Conservation (phyloP, 2,329 filamentous ascomycete genomes). For the Arthroderma sp. region DNA sequence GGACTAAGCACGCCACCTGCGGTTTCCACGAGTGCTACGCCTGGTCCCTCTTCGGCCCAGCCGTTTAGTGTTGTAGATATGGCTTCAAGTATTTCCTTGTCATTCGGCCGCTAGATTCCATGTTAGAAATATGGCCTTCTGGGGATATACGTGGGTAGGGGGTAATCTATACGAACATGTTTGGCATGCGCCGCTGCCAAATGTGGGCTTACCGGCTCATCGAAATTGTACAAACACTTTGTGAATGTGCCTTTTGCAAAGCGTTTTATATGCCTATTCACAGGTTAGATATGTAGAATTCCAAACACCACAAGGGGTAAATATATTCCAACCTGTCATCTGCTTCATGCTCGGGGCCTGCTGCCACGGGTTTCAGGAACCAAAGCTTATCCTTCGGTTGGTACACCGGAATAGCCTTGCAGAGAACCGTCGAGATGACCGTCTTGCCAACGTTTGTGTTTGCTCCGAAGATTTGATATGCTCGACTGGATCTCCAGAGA, state of each 20-base stretch:
- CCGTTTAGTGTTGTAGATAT: constrained; percentile 33
- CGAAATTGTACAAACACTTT: constrained; percentile 56
- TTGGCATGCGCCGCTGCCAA: constrained; percentile 42
- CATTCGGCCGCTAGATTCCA: constrained; percentile 7
- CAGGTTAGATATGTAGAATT: constrained; percentile 5
- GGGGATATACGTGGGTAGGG: no score
- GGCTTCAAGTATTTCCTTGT: constrained; percentile 39
- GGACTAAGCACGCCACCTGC: constrained; percentile 74
- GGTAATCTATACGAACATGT: no score
- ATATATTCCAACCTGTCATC: constrained; percentile 47
- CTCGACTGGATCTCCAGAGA: constrained; percentile 54
- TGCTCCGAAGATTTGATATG: constrained; percentile 66
- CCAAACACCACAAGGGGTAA: constrained; percentile 2
- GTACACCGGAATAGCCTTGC: constrained; percentile 43
- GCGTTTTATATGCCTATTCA: constrained; percentile 46
- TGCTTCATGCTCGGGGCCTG: constrained; percentile 54
- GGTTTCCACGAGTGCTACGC: constrained; percentile 47
- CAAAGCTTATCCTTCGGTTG: constrained; percentile 31
- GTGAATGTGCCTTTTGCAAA: constrained; percentile 46
- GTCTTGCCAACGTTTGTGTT: constrained; percentile 83
- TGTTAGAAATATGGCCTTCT: no score
- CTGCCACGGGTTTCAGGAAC: constrained; percentile 74
- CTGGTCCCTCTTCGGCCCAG: constrained; percentile 9
- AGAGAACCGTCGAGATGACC: constrained; percentile 60
- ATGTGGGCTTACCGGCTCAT: constrained; percentile 64